These are phyloP conservation scores for Colletotrichum incanum DNA, from an alignment of 2,329 filamentous ascomycete genomes.

Conservation along the genomic window DNA sequence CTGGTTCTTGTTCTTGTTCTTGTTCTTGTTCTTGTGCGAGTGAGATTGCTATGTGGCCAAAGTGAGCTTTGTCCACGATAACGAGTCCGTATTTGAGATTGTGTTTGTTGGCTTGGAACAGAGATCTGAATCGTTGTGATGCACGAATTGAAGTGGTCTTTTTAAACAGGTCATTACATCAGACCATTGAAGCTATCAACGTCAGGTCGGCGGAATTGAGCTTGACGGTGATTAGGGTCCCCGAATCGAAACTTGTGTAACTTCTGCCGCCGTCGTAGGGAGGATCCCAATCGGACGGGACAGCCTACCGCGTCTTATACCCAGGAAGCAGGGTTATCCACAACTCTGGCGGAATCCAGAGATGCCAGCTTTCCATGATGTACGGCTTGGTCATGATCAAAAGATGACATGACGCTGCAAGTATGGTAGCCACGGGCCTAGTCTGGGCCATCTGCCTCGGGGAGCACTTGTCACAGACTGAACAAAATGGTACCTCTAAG, in stretches of 20 bases:
- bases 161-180: constrained; percentile 24
- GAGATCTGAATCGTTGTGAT: background rate
- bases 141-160: constrained; percentile 21
- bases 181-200: constrained; percentile 25
- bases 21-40: background rate
- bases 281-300: constrained; percentile 16
- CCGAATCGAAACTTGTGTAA: constrained; percentile 35
- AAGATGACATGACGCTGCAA: constrained; percentile 37
- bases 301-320: constrained; percentile 25
- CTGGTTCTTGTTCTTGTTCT: background rate
- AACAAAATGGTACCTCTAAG: constrained; percentile 19
- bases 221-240: constrained; percentile 27
- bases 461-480: constrained; percentile 26
- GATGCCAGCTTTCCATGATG: constrained; percentile 25
- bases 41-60: constrained; percentile 11
- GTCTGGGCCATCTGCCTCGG: constrained; percentile 33
- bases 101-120: constrained; percentile 10
- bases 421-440: constrained; percentile 24
- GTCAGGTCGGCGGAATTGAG: constrained; percentile 33
- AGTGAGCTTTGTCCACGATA: background rate
- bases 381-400: constrained; percentile 25
- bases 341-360: constrained; percentile 22
- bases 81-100: background rate
- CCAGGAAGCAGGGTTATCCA: constrained; percentile 27
- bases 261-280: constrained; percentile 19